Evolutionary conservation across 2,329 filamentous ascomycete species (phyloP).

Genomic region (Neonectria ditissima): DNA sequence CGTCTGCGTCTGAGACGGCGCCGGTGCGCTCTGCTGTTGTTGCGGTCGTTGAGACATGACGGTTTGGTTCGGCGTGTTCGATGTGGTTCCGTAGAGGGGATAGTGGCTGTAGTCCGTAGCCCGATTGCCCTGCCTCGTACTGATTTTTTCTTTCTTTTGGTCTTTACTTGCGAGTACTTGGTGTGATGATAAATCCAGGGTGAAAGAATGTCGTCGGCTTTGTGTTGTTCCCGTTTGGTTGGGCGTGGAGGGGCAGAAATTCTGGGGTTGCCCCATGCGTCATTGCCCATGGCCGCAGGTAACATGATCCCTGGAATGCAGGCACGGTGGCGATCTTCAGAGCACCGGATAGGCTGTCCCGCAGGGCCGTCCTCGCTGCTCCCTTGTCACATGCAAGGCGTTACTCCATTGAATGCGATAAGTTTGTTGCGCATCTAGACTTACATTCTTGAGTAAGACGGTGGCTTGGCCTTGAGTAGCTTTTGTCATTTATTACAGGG

Average conservation of each 20-base stretch:
- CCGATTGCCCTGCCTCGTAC: neutral
- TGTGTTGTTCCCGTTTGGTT: neutral
- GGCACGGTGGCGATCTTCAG: conserved; percentile 1
- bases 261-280: conserved; percentile 30
- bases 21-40: conserved; percentile 42
- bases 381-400: neutral
- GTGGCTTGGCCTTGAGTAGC: neutral
- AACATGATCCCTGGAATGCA: conserved; percentile 15
- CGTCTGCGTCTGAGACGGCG: conserved; percentile 52
- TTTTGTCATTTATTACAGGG: conserved; percentile 9
- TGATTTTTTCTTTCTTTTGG: neutral
- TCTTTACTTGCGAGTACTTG: neutral
- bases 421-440: neutral
- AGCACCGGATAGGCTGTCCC: neutral
- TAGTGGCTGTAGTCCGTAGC: neutral
- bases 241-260: conserved; percentile 33
- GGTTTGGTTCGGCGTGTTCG: conserved; percentile 1
- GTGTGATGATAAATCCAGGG: conserved; percentile 23
- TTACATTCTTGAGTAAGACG: neutral
- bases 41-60: conserved; percentile 48
- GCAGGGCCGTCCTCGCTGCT: neutral
- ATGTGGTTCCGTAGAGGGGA: neutral
- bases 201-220: conserved; percentile 14
- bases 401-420: neutral
- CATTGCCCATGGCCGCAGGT: conserved; percentile 6